A percentile compares a stretch with the other conserved stretches of the same genome.
These are phyloP conservation scores for Fusarium sp. DNA, from an alignment of 2,329 filamentous ascomycete genomes.

Conservation along the genomic window DNA sequence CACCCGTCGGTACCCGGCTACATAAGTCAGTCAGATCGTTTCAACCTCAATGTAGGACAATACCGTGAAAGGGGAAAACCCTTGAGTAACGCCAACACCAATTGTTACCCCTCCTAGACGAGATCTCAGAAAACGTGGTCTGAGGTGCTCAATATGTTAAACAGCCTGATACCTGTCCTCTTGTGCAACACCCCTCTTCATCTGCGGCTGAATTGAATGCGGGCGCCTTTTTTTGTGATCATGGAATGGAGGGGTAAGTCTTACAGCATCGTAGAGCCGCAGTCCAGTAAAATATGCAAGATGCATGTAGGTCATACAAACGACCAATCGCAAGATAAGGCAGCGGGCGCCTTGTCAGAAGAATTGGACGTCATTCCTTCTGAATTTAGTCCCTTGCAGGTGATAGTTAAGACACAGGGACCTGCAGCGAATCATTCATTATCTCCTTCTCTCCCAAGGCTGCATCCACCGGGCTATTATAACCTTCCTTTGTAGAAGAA, in stretches of 20 bases:
- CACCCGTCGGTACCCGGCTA: background rate
- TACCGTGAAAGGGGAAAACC: background rate
- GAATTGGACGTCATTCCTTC: background rate
- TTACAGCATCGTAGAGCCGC: no score
- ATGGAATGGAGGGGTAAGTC: no score
- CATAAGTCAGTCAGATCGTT: background rate
- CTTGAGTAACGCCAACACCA: background rate
- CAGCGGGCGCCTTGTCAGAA: no score
- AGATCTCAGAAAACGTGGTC: no score
- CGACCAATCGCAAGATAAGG: no score
- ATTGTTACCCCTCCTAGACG: background rate
- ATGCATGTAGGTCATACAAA: no score
- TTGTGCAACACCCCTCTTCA: background rate
- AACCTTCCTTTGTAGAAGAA: background rate
- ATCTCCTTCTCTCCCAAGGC: background rate
- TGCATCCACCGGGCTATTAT: background rate
- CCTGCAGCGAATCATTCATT: background rate
- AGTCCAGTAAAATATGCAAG: no score
- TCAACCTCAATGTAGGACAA: background rate
- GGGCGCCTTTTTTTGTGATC: no score
- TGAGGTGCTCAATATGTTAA: no score
- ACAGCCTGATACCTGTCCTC: no score
- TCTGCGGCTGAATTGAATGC: no score
- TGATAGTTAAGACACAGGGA: no score
- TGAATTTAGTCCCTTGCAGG: background rate